Conservation (phyloP, 2,329 filamentous ascomycete species). For the Neocucurbitaria cava region DNA sequence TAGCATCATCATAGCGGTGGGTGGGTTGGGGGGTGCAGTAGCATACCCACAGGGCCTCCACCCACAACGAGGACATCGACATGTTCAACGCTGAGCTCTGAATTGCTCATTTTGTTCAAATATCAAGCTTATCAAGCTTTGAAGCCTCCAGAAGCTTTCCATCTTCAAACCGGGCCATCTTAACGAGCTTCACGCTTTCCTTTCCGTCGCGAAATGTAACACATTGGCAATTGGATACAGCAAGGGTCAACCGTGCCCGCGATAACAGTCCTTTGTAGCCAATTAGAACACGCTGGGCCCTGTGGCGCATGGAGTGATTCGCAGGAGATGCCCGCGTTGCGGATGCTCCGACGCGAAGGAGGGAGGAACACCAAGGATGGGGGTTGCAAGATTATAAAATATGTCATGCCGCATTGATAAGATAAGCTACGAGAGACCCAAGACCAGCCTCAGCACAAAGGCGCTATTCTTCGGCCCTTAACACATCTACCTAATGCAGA, state of each 20-base stretch:
- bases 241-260: background rate
- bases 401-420: no score
- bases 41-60: slow-evolving; percentile 55
- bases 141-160: background rate
- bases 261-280: slow-evolving; percentile 1
- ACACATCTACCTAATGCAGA: no score
- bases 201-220: background rate
- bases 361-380: background rate
- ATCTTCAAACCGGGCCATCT: slow-evolving; percentile 3
- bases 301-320: background rate
- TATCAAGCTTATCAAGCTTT: background rate
- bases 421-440: background rate
- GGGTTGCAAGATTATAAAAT: background rate
- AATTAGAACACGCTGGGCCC: slow-evolving; percentile 2
- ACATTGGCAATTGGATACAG: background rate
- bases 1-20: background rate
- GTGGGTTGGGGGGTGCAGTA: slow-evolving; percentile 4
- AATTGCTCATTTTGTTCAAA: slow-evolving; percentile 10
- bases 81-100: slow-evolving; percentile 11
- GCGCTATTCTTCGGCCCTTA: no score
- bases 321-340: background rate
- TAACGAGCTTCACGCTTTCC: slow-evolving; percentile 5
- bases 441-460: background rate
- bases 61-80: slow-evolving; percentile 35
- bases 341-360: slow-evolving; percentile 6